A percentile compares a stretch with the other conserved stretches of the same genome.
These are phyloP conservation scores for Luvunga scandens DNA, from an alignment of 345 rosid genomes.

Conservation along the genomic window DNA sequence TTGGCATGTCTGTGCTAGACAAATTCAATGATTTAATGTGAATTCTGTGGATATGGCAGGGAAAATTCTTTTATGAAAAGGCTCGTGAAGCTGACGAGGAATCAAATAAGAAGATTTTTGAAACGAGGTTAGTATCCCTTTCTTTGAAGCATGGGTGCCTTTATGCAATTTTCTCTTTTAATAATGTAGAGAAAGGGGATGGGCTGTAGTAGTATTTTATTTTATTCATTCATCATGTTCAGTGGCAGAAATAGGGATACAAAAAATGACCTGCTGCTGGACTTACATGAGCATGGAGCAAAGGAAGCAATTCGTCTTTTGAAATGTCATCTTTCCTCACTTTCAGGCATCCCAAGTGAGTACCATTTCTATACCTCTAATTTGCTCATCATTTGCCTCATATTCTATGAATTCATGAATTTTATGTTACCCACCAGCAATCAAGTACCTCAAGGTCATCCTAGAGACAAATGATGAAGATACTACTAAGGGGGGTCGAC, in stretches of 20 bases:
- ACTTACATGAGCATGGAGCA: conserved; percentile 37
- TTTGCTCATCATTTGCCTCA: conserved; percentile 7
- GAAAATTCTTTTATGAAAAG: conserved; percentile 37
- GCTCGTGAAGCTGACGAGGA: conserved; percentile 59
- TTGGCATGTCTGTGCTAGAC: background rate
- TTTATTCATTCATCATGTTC: background rate
- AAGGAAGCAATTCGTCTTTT: conserved; percentile 44
- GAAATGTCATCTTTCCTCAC: conserved; percentile 42
- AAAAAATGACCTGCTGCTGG: conserved; percentile 28
- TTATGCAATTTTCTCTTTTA: background rate
- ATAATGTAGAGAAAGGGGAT: background rate
- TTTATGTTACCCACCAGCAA: conserved; percentile 27
- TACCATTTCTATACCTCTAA: background rate
- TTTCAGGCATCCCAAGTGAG: conserved; percentile 59
- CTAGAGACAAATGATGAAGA: conserved; percentile 39
- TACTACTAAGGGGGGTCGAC: conserved; percentile 38
- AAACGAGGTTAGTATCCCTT: conserved; percentile 37
- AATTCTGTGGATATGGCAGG: conserved; percentile 40
- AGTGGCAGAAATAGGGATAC: conserved; percentile 28
- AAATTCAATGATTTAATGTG: conserved; percentile 1
- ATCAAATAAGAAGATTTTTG: conserved; percentile 45
- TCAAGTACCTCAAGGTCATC: conserved; percentile 49
- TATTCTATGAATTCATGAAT: background rate
- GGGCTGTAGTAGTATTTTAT: background rate
- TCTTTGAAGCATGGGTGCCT: background rate